Conservation (phyloP, 768 basidiomycete species). For the Aureoboletus auriporus region DNA sequence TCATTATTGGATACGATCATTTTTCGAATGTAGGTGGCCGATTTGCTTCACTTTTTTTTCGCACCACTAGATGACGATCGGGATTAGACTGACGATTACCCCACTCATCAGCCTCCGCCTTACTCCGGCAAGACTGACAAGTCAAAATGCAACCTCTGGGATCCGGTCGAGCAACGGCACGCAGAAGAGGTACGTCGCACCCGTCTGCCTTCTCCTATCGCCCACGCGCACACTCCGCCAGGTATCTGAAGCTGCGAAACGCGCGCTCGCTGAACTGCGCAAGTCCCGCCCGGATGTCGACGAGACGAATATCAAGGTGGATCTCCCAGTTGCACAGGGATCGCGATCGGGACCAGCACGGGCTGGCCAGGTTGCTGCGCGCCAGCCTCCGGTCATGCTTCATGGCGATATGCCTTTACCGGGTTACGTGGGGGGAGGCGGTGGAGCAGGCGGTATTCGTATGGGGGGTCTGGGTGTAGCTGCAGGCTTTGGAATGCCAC, state of each 20-base stretch:
- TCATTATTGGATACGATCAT: constrained; percentile 75
- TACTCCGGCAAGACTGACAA: constrained; percentile 22
- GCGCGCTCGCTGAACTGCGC: constrained; percentile 60
- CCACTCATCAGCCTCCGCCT: constrained; percentile 18
- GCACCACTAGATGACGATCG: too few species aligned
- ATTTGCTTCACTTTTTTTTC: background rate
- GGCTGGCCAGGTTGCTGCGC: background rate
- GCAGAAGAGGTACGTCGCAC: constrained; percentile 51
- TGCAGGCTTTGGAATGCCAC: background rate
- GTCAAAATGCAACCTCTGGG: constrained; percentile 65
- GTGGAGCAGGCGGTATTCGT: background rate
- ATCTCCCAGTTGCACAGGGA: constrained; percentile 40
- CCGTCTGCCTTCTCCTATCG: background rate
- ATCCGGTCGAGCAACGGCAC: constrained; percentile 60
- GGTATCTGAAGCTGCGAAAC: constrained; percentile 68
- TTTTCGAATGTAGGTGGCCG: constrained; percentile 49
- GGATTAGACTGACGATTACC: constrained; percentile 6
- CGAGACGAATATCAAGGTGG: constrained; percentile 58
- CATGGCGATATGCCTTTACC: background rate
- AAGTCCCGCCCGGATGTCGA: constrained; percentile 59
- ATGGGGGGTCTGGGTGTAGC: background rate
- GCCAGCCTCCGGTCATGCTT: background rate
- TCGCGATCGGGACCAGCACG: background rate
- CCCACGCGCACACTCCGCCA: constrained; percentile 23
- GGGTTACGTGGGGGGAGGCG: background rate